Percentiles rank a stretch among this genome's conserved stretches.
phyloP scores from a whole-genome alignment of 2,329 filamentous ascomycete species.

The Sporothrix humicola region DNA sequence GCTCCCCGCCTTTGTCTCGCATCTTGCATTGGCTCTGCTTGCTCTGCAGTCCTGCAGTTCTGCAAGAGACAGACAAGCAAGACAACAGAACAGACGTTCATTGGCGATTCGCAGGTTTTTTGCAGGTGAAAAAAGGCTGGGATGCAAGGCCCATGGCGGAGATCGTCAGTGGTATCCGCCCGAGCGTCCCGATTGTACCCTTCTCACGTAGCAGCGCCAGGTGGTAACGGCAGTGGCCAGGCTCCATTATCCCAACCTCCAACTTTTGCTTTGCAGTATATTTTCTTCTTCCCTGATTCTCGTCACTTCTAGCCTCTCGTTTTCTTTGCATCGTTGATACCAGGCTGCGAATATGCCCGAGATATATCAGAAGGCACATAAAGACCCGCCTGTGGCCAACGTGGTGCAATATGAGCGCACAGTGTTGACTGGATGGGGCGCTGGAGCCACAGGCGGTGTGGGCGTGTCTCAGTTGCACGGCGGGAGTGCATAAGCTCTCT shows the following conservation, averaged over 20 bases:
- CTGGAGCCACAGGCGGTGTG: constrained; percentile 15
- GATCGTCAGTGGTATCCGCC: constrained; percentile 10
- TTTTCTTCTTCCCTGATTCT: background rate
- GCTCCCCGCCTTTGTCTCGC: constrained; percentile 6
- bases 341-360: background rate
- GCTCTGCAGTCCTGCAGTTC: background rate
- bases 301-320: background rate
- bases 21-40: constrained; percentile 8
- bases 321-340: background rate
- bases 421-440: background rate
- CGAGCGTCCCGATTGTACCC: constrained; percentile 21
- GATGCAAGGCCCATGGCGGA: background rate
- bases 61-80: background rate
- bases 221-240: background rate
- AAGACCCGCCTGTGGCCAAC: constrained; percentile 1
- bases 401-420: background rate
- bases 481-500: background rate
- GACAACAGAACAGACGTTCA: background rate
- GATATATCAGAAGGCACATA: constrained; percentile 9
- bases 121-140: constrained; percentile 1
- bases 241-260: constrained; percentile 18
- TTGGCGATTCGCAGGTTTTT: background rate
- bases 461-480: constrained; percentile 22
- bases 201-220: constrained; percentile 3
- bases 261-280: background rate